These are phyloP conservation scores for Mortierella hygrophila DNA, from an alignment of 192 early-diverging fungal genomes.

Conservation along the genomic window DNA sequence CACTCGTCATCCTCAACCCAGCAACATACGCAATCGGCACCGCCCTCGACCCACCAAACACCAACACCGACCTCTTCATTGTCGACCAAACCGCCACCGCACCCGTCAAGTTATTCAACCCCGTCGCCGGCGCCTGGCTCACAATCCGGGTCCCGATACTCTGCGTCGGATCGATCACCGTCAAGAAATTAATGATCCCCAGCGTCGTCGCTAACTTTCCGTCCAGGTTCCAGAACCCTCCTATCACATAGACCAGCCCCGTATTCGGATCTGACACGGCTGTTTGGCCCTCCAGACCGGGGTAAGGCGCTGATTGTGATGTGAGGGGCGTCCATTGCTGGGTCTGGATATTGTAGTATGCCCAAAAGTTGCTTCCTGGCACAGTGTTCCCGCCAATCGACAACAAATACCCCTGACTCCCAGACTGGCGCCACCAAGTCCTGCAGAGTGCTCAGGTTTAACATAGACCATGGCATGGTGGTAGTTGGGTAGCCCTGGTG, in stretches of 20 bases:
- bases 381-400: slow-evolving; percentile 14
- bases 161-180: slow-evolving; percentile 18
- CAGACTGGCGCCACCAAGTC: neutral
- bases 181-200: slow-evolving; percentile 22
- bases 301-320: neutral
- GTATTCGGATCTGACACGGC: slow-evolving; percentile 18
- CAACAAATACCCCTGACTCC: slow-evolving; percentile 16
- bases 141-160: neutral
- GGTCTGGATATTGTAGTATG: neutral
- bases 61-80: slow-evolving; percentile 16
- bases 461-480: slow-evolving; percentile 27
- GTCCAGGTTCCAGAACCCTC: slow-evolving; percentile 20
- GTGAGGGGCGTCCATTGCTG: neutral
- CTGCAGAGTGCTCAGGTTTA: neutral
- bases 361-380: neutral
- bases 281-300: slow-evolving; percentile 25
- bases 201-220: neutral
- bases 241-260: slow-evolving; percentile 36
- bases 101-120: slow-evolving; percentile 16
- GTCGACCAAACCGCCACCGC: slow-evolving; percentile 36
- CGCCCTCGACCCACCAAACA: slow-evolving; percentile 38
- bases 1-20: slow-evolving; percentile 12
- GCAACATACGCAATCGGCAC: neutral
- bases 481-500: neutral
- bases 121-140: neutral